phyloP scores from a whole-genome alignment of 2,329 filamentous ascomycete species.

The Paracamarosporium sp. region DNA sequence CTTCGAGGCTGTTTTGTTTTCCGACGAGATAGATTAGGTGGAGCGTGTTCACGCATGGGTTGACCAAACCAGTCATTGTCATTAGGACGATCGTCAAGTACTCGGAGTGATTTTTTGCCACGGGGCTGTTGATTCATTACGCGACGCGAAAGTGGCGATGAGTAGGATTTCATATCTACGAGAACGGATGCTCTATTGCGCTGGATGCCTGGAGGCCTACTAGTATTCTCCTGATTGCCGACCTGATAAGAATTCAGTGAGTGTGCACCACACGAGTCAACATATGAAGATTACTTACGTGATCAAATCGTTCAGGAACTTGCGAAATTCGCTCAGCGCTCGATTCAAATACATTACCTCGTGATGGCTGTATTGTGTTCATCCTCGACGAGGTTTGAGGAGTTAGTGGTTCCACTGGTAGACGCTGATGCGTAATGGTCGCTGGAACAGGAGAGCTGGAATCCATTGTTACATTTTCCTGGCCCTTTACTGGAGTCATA shows the following conservation, averaged over 20 bases:
- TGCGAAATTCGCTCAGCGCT: constrained; percentile 14
- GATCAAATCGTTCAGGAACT: background rate
- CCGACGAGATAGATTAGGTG: constrained; percentile 3
- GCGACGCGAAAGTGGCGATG: constrained; percentile 3
- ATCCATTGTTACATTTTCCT: background rate
- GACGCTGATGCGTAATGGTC: constrained; percentile 2
- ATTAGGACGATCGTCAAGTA: constrained; percentile 17
- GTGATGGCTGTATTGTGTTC: background rate
- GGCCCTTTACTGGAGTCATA: constrained; percentile 33
- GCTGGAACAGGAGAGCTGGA: constrained; percentile 16
- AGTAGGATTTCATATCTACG: background rate
- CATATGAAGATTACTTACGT: background rate
- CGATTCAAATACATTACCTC: constrained; percentile 14
- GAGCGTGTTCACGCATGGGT: constrained; percentile 12
- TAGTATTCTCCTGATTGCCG: background rate
- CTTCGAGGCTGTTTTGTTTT: constrained; percentile 10
- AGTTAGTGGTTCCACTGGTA: constrained; percentile 17
- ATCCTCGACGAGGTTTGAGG: constrained; percentile 21
- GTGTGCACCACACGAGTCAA: background rate
- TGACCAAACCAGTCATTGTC: constrained; percentile 31
- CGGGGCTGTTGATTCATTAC: constrained; percentile 6
- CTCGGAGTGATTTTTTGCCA: constrained; percentile 38
- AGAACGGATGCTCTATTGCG: background rate
- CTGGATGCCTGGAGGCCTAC: background rate
- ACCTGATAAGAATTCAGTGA: background rate